A percentile compares a stretch with the other conserved stretches of the same genome.
Conservation (phyloP, 495 filamentous ascomycete species). For the Podospora didyma region DNA sequence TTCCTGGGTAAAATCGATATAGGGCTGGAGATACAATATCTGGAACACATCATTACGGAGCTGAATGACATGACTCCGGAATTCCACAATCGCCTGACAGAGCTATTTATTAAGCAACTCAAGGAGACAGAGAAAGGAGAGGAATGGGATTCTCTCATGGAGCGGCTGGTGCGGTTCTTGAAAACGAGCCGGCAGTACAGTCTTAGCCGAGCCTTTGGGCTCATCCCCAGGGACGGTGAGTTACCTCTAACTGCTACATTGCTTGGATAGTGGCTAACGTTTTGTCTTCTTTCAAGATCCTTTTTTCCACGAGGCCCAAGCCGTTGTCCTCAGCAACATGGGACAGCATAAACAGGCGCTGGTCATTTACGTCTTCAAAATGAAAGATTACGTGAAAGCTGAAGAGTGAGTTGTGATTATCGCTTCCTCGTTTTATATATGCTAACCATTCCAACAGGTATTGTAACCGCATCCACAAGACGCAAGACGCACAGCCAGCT, state of each 20-base stretch:
- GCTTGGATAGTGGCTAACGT: neutral
- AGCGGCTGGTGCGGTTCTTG: constrained; percentile 69
- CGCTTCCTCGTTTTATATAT: neutral
- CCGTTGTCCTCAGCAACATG: constrained; percentile 92
- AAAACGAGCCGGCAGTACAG: constrained; percentile 76
- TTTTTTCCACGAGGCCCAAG: constrained; percentile 83
- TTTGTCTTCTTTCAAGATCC: constrained; percentile 57
- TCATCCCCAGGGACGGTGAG: constrained; percentile 75
- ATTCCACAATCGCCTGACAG: constrained; percentile 78
- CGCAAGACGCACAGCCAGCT: constrained; percentile 39
- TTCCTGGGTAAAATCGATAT: constrained; percentile 69
- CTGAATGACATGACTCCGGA: constrained; percentile 79
- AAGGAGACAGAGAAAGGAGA: constrained; percentile 43
- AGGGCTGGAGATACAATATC: constrained; percentile 71
- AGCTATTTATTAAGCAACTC: constrained; percentile 68
- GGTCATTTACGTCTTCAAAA: constrained; percentile 93
- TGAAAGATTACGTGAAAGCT: constrained; percentile 80
- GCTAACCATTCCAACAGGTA: constrained; percentile 56
- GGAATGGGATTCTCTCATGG: constrained; percentile 53
- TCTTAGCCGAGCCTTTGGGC: constrained; percentile 65
- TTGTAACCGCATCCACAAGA: constrained; percentile 77
- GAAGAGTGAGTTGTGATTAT: constrained; percentile 65
- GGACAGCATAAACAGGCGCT: constrained; percentile 90
- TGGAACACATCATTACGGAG: constrained; percentile 89
- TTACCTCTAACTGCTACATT: constrained; percentile 1